These are phyloP conservation scores for Starmerella scarabaei DNA, from an alignment of 805 yeast species.

Conservation along the genomic window DNA sequence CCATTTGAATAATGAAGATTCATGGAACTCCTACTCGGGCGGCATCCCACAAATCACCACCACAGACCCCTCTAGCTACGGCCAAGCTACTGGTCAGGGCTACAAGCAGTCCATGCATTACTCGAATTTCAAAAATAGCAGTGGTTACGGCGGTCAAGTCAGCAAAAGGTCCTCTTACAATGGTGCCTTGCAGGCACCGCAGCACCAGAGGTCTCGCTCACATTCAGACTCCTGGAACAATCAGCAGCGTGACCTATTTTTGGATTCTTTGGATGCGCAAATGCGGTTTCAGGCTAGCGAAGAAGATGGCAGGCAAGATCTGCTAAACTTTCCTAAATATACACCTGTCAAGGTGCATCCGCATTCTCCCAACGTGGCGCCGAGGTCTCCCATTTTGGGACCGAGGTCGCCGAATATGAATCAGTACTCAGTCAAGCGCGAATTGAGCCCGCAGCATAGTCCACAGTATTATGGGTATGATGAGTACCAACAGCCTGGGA, in stretches of 20 bases:
- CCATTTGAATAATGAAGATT: background rate
- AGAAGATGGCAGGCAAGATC: background rate
- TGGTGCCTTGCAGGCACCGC: too few species aligned
- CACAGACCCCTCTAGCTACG: background rate
- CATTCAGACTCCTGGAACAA: conserved; percentile 14
- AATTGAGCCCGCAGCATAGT: too few species aligned
- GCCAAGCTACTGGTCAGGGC: background rate
- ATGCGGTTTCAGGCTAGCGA: background rate
- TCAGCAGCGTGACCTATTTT: conserved; percentile 11
- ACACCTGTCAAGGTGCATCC: conserved; percentile 5
- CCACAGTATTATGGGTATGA: too few species aligned
- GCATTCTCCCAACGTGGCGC: background rate
- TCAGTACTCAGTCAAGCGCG: too few species aligned
- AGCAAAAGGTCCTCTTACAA: too few species aligned
- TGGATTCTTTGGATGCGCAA: conserved; percentile 12
- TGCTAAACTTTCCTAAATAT: conserved; percentile 1
- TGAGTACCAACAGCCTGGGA: too few species aligned
- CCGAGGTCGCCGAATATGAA: too few species aligned
- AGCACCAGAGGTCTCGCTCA: conserved; percentile 13
- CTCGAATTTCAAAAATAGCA: too few species aligned
- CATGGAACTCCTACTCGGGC: background rate
- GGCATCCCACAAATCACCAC: background rate
- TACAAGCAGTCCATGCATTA: background rate
- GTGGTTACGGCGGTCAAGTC: too few species aligned
- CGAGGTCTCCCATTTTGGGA: too few species aligned